These are phyloP conservation scores for Sherardia arvensis DNA, from an alignment of 257 asterid species.

Conservation along the genomic window DNA sequence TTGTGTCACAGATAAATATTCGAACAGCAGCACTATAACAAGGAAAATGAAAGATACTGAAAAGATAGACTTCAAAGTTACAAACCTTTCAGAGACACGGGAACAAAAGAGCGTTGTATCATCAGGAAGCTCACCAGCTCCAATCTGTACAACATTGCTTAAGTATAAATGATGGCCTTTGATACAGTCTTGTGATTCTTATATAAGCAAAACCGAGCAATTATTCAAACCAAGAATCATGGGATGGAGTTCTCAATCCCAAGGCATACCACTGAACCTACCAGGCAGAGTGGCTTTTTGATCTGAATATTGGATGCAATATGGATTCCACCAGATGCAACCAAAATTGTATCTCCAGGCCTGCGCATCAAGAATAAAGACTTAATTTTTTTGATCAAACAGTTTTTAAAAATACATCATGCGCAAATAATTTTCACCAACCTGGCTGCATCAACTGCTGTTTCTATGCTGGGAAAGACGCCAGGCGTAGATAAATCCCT, in stretches of 20 bases:
- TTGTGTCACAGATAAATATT: neutral
- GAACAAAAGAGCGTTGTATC: conserved; percentile 87
- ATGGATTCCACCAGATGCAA: conserved; percentile 92
- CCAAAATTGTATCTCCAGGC: conserved; percentile 93
- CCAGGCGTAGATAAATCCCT: conserved; percentile 60
- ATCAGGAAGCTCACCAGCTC: conserved; percentile 87
- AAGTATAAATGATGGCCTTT: neutral
- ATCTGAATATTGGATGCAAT: conserved; percentile 77
- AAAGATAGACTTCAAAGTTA: conserved; percentile 6
- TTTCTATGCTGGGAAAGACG: conserved; percentile 73
- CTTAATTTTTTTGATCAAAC: conserved; percentile 11
- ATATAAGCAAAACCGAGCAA: neutral
- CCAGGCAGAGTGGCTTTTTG: conserved; percentile 87
- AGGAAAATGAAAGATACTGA: neutral
- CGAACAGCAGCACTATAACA: neutral
- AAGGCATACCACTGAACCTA: conserved; percentile 15
- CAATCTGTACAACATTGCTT: conserved; percentile 50
- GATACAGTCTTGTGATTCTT: neutral
- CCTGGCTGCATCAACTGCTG: conserved; percentile 88
- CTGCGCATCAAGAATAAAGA: conserved; percentile 32
- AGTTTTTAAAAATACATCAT: conserved; percentile 8
- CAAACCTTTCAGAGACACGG: conserved; percentile 88
- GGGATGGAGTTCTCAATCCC: neutral
- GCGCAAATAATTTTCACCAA: conserved; percentile 24
- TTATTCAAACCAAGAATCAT: neutral